Percentiles rank a stretch among this genome's conserved stretches.
Evolutionary conservation across 2,329 filamentous ascomycete species (phyloP).

Genomic region (Talaromyces islandicus): DNA sequence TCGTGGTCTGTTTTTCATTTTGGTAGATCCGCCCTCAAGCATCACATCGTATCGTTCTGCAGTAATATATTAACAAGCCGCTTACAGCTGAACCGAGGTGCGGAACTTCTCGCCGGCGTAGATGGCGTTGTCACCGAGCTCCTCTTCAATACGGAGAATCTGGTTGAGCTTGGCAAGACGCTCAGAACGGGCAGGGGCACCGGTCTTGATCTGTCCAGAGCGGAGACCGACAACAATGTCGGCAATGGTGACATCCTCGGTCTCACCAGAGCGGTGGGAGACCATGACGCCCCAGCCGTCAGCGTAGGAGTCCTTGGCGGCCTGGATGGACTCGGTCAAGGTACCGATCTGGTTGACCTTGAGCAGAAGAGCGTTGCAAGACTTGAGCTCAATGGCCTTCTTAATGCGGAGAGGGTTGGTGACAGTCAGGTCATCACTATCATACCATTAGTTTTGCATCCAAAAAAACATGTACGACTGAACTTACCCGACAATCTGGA

Average conservation of each 20-base stretch:
- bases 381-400: slow-evolving; percentile 98
- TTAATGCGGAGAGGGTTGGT: slow-evolving; percentile 99
- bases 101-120: slow-evolving; percentile 93
- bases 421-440: slow-evolving; percentile 89
- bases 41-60: neutral
- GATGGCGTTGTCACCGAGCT: slow-evolving; percentile 85
- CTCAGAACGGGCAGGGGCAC: slow-evolving; percentile 92
- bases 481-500: slow-evolving; percentile 81
- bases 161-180: slow-evolving; percentile 99
- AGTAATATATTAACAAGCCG: neutral
- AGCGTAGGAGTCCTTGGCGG: slow-evolving; percentile 95
- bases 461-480: slow-evolving; percentile 16
- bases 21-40: neutral
- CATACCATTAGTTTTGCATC: neutral
- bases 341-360: slow-evolving; percentile 99
- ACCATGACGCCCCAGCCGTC: slow-evolving; percentile 99
- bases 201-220: slow-evolving; percentile 97
- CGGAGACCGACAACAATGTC: slow-evolving; percentile 97
- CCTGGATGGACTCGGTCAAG: slow-evolving; percentile 97
- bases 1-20: neutral
- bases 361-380: slow-evolving; percentile 93
- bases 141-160: slow-evolving; percentile 99
- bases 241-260: slow-evolving; percentile 98
- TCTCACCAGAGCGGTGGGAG: slow-evolving; percentile 98
- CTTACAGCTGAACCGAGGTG: slow-evolving; percentile 79